Evolutionary conservation across 495 filamentous ascomycete genomes (phyloP), one percentile per base, ranked within the genome.

Genomic region (Penicillium fimorum): DNA sequence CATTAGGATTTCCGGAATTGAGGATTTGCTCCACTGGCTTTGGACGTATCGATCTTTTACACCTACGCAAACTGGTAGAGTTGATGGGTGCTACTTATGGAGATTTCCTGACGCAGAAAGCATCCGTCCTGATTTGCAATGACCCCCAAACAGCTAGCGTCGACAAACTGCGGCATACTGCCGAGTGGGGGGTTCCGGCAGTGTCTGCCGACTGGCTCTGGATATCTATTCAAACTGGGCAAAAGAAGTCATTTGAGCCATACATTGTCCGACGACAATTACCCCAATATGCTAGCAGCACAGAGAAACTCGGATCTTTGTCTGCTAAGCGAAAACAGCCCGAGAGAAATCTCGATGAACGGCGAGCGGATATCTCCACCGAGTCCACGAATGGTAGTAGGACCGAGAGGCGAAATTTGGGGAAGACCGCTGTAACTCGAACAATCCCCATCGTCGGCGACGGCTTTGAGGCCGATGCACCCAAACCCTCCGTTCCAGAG

Each of bases 121-220:
- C 82, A 13, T 88, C 87, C 2, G 74, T 96, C 30, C 76, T 96
- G 2, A 66, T 96, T 12, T 89, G 87, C 63, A 81, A 74, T 43
- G 65, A 84, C 3, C 74, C 83, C 2, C 66, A 80, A 37, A 66
- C 67, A 17, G 74, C 84, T n/a, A 86, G 83, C 47, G 78, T 81
- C 38, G 87, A 93, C 57, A 98, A 98, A 64, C 75, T 94, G 13
- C 78, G 85, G 12, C 84, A 89, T 70, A 89, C 92, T 1, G 56
- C 79, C 24, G 76, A 82, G 57, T 89, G 91, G 77, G 79, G 80
- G 12, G 85, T 97, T 8, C 88, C 91, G 24, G 84, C 91, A 2
- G 88, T 97, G 18, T 83, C 79, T 6, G 80, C 80, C 5, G 83
- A 84, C 13, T 98, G 94, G 94, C 75, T 98, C 3, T 91, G 87